These are phyloP conservation scores for Epichloe brachyelytri DNA, from an alignment of 2,329 filamentous ascomycete species.

Conservation along the genomic window DNA sequence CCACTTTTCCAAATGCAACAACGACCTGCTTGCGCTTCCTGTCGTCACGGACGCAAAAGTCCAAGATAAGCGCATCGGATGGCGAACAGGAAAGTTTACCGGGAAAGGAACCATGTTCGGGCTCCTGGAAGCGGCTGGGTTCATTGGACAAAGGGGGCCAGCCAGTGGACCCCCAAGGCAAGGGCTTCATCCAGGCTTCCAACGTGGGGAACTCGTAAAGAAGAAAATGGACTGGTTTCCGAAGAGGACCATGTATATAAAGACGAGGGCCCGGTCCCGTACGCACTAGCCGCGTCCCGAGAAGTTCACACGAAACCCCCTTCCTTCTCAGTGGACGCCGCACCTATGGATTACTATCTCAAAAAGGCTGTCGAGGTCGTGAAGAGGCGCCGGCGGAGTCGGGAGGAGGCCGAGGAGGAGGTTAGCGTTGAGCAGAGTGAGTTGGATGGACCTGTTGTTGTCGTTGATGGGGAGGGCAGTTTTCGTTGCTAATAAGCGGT, in stretches of 20 bases:
- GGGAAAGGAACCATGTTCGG: not conserved
- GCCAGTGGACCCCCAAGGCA: no score
- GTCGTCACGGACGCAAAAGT: not conserved
- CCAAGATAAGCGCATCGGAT: not conserved
- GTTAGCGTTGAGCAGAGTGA: not conserved
- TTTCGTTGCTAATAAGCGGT: no score
- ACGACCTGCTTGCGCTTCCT: no score
- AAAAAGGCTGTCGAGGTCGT: slow-evolving; percentile 3
- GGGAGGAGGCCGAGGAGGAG: not conserved
- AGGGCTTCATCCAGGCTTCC: not conserved
- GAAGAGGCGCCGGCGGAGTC: slow-evolving; percentile 1
- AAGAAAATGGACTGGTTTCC: not conserved
- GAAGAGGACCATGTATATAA: no score
- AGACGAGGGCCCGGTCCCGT: no score
- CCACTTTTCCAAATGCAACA: not conserved
- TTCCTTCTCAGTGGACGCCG: not conserved
- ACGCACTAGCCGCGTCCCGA: no score
- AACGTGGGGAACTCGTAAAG: not conserved
- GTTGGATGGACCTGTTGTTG: not conserved
- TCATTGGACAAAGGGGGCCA: not conserved
- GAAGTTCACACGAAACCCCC: no score
- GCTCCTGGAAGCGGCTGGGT: not conserved
- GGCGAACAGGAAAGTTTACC: not conserved
- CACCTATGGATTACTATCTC: slow-evolving; percentile 2
- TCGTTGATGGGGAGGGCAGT: no score